Evolutionary conservation across 2,329 filamentous ascomycete genomes (phyloP).

Genomic region (Ophiostoma populinum): DNA sequence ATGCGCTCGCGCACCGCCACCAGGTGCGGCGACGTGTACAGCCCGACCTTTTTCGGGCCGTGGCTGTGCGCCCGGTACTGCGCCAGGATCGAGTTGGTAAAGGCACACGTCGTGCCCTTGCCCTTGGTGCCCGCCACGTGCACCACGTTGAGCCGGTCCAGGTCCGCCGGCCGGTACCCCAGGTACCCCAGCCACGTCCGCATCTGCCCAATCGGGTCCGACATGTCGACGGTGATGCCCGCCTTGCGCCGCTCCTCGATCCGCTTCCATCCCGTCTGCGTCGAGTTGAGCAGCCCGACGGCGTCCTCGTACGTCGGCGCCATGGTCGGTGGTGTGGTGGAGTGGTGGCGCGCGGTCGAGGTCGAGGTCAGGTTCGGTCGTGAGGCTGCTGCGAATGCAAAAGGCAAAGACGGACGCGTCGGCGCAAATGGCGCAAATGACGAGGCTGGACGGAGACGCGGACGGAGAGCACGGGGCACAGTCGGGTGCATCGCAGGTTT

Average conservation of each 20-base stretch:
- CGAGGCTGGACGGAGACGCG: too few species aligned
- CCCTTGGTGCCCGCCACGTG: conserved; percentile 65
- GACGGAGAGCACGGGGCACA: too few species aligned
- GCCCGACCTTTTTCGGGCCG: conserved; percentile 32
- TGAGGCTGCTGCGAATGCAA: too few species aligned
- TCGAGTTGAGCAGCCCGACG: conserved; percentile 67
- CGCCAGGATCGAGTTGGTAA: conserved; percentile 43
- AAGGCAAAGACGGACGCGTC: too few species aligned
- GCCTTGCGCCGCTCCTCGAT: conserved; percentile 64
- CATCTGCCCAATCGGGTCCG: conserved; percentile 56
- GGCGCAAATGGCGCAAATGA: too few species aligned
- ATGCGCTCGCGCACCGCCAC: conserved; percentile 51
- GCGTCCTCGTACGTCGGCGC: conserved; percentile 45
- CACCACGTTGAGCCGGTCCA: conserved; percentile 46
- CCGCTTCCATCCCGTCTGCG: conserved; percentile 74
- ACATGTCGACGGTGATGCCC: conserved; percentile 51
- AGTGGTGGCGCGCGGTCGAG: too few species aligned
- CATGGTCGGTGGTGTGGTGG: neutral
- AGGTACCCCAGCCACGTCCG: conserved; percentile 58
- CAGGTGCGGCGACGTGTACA: conserved; percentile 54
- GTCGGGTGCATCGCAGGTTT: too few species aligned
- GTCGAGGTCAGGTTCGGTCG: too few species aligned
- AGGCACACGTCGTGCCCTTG: conserved; percentile 57
- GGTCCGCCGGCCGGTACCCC: conserved; percentile 45
- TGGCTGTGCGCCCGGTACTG: conserved; percentile 23